Base-by-base conservation (phyloP, 2,329 filamentous ascomycete species). In the Diplodia seriata region DNA sequence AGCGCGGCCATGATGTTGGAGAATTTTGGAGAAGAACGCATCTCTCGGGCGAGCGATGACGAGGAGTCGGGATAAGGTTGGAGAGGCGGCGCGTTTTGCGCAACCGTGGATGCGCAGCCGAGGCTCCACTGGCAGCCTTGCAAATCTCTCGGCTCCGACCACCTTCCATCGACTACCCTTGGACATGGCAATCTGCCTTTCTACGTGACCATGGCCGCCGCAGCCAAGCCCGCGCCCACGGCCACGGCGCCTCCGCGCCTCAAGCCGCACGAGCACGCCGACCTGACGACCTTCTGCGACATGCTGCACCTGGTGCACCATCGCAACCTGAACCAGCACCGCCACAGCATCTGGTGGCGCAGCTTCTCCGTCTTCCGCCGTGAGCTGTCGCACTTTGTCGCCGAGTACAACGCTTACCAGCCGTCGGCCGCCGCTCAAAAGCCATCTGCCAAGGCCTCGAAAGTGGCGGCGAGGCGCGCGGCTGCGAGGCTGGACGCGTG, bases 291-390 rank as follows among this genome's bases (percentile, higher is more conserved):
- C 68, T 76, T 80, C 1, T 54, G 70, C 55, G 78, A 81, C 68
- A 75, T 84, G 74, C 68, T 81, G 74, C 80, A 94, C 56, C 87
- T 97, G 54, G 84, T 90, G 74, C 86, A 91, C 71, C 87, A 92
- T 76, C 92, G 93, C 74, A 95, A 97, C 82, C 90, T 89, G 76
- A 98, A 97, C 81, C 94, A 98, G 81, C 94, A 98, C 79, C 89
- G 89, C 67, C 84, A 86, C 70, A 86, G 89, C 36, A 87, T 88
- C 75, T 99, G 94, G 94, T 98, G 91, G 88, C 87, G 88, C 73
- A 83, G 82, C 74, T 87, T 97, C 70, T 85, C 85, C 65, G 85
- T 90, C 71, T 85, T 97, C 71, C 88, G 92, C 43, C 90, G 91
- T 56, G 85, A 88, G 68, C 77, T 90, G 9, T 80, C 81, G 9